These are phyloP conservation scores for Sedum album DNA, from an alignment of 164 flowering plant species.

Conservation along the genomic window DNA sequence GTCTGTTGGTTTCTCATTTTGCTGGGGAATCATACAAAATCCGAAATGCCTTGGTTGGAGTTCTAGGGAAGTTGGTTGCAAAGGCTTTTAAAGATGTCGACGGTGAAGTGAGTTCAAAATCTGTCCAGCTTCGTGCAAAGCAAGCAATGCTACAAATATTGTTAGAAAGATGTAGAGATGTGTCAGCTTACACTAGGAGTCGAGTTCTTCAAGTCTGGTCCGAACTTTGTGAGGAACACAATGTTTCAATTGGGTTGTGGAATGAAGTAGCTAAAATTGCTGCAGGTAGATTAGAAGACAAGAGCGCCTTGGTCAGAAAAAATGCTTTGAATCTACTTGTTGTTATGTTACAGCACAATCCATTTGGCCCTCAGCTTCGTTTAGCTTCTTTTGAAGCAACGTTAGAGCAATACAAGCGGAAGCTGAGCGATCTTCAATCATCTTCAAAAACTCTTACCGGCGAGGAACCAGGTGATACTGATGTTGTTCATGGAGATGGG, in stretches of 20 bases:
- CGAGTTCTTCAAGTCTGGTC: slow-evolving; percentile 98
- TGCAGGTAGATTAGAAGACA: slow-evolving; percentile 94
- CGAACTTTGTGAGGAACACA: slow-evolving; percentile 90
- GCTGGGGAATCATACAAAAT: slow-evolving; percentile 98
- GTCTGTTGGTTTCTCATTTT: slow-evolving; percentile 80
- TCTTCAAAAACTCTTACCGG: slow-evolving; percentile 30
- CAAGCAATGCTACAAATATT: slow-evolving; percentile 95
- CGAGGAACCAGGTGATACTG: slow-evolving; percentile 34
- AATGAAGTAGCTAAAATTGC: slow-evolving; percentile 86
- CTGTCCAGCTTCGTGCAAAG: slow-evolving; percentile 72
- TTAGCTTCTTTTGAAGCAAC: slow-evolving; percentile 84
- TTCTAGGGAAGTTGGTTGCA: slow-evolving; percentile 71
- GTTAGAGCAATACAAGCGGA: slow-evolving; percentile 73
- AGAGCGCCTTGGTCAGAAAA: slow-evolving; percentile 93
- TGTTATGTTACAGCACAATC: slow-evolving; percentile 92
- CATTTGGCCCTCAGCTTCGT: slow-evolving; percentile 95
- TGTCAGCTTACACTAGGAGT: slow-evolving; percentile 94
- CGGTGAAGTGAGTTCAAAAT: slow-evolving; percentile 71
- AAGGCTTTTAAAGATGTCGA: slow-evolving; percentile 82
- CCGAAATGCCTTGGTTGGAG: slow-evolving; percentile 88
- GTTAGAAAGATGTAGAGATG: slow-evolving; percentile 85
- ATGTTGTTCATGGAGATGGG: slow-evolving; percentile 30
- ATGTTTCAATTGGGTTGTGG: slow-evolving; percentile 90
- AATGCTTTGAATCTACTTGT: slow-evolving; percentile 80
- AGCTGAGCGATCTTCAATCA: slow-evolving; percentile 55